Base-by-base conservation (phyloP, 306 rosid genomes). In the Begonia fuchsioides region DNA sequence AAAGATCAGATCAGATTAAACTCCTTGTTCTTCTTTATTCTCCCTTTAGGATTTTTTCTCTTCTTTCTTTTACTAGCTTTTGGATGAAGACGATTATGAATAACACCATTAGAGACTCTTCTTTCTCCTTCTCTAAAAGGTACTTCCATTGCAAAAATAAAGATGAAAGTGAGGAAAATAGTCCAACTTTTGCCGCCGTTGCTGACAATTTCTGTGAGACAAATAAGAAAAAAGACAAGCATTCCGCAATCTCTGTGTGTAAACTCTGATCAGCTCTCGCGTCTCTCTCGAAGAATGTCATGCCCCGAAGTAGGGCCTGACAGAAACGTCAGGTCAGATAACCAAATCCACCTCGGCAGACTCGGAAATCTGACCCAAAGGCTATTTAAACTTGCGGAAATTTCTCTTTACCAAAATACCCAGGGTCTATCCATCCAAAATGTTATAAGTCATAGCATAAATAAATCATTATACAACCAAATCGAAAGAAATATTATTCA, bases 71-170 rank as follows among this genome's bases (percentile, higher is more conserved):
- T 17, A 8, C 39, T 8, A 8, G 17, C 19, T 51, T 47, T 35
- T 45, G 51, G 19, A 74, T 84, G 83, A 84, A 73, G 61, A 72
- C 93, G 10, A 77, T 77, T 55, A 75, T 70, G 78, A 72, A 87
- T 46, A 84, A 79, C 41, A 64, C 92, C 39, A 81, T 84, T 2
- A 82, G 77, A 0, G n/a, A n/a, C n/a, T n/a, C n/a, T n/a, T n/a
- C n/a, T n/a, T n/a, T n/a, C n/a, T n/a, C n/a, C n/a, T n/a, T 90
- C 80, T 90, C 97, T 12, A 68, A 75, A 12, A 69, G 94, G 10
- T 84, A 76, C 51, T 79, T 90, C 72, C 79, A 77, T 32, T 78
- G 86, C 81, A 90, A 62, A 32, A 84, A 74, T 1, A 76, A 71
- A 0, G 68, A 70, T 0, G 52, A 57, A 1, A 52, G 68, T 6